Base-by-base conservation (phyloP, 805 yeast genomes). In the Vanderwaltozyma tropicalis region DNA sequence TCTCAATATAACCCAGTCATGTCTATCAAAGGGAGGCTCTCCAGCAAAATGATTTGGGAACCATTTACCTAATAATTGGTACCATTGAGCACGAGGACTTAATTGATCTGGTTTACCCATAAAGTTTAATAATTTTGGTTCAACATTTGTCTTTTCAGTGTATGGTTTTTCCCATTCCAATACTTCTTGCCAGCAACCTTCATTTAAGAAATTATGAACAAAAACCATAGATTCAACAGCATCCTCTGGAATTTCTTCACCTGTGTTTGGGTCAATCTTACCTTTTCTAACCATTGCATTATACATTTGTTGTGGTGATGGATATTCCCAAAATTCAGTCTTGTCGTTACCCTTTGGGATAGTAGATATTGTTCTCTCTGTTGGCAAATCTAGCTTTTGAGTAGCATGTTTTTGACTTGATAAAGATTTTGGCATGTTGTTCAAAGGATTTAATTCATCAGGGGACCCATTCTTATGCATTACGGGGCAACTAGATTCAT, bases 301-400 rank as follows among this genome's bases (percentile, higher is more conserved):
- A 47, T 87, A 78, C 99, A 92, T 92, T 59, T 92, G 99, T 62
- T 92, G 98, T 1, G 99, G 98, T 2, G 96, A 85, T 2, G 99
- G 99, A 57, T 92, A 92, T 62, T 92, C 98, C 99, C 99, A 92
- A 34, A 79, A 76, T 2, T 94, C 94, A 43, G 76, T 77, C 9
- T 65, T 68, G 2, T 64, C 67, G 12, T 57, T 55, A 21, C 97
- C 97, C 45, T 85, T 72, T 16, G 98, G 98, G 37, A 92, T 92
- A 1, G 85, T 64, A 13, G 95, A 85, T 28, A 78, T 60, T 1
- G 94, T 81, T 49, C 96, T 75, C 31, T 81, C 84, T 0, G 92
- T 84, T 9, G 96, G 87, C 24, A 92, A 66, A 26, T 73, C 76
- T 28, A 84, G 49, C 42, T 71, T 74, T 61, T 92, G 98, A 20